Base-by-base conservation (phyloP, 768 basidiomycete genomes). In the Harrya chromipes region DNA sequence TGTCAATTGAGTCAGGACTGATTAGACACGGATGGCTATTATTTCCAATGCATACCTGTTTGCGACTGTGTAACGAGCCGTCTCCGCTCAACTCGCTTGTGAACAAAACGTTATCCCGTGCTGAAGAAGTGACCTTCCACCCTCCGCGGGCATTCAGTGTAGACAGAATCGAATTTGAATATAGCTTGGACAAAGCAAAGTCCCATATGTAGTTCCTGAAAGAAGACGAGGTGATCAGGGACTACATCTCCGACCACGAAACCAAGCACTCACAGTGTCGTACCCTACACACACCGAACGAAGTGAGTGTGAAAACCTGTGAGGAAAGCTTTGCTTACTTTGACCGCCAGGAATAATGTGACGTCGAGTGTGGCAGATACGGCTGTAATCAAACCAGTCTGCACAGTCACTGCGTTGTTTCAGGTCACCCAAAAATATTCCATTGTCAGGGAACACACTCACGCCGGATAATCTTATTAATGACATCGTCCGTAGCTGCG, bases 401-500 rank as follows among this genome's bases (percentile, higher is more conserved):
- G 33, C 33, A 33, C 33, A 16, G 33, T 33, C 14, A 33, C 33
- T 33, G 16, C 16, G 6, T 33, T 16, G 33, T 16, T 14, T 16
- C 2, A 16, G n/a, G 33, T 33, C 16, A 16, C 6, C 16, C 14
- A 14, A 33, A 6, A 6, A 14, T 16, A 33, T 16, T 16, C 2
- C 13, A 14, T 16, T 33, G 33, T 16, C 33, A 33, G 33, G 33
- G 16, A 41, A 52, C 21, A 36, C 14, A 49, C 66, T 29, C 46
- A 74, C 71, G 20, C 46, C 72, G 58, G 44, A 78, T 76, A 44
- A 79, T 73, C 43, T 60, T 68, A 53, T 77, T 72, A 1, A 79
- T 41, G 2, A 52, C 2, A 38, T 47, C 41, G 7, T 78, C 75
- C 1, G 76, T 75, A 4, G 55, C 50, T 4, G 62, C 50, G 50